These are phyloP conservation scores for Bassia scoparia DNA, from an alignment of 148 eudicot species.

Conservation along the genomic window DNA sequence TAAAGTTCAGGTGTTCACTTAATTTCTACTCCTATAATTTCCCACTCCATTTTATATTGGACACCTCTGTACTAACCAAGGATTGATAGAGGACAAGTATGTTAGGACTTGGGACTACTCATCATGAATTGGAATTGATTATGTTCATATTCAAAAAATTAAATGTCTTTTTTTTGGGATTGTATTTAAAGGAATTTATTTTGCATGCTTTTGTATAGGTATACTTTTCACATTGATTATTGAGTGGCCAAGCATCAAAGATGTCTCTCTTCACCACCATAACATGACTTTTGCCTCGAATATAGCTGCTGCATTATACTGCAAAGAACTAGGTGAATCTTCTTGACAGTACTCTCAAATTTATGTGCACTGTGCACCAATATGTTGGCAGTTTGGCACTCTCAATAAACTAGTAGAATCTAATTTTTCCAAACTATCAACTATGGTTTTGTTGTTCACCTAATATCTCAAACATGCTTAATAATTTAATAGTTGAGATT, in stretches of 20 bases:
- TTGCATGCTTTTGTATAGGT: conserved; percentile 4
- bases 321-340: not conserved
- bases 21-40: not conserved
- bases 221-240: not conserved
- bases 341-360: not conserved
- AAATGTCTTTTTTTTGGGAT: not conserved
- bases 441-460: not conserved
- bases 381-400: not conserved
- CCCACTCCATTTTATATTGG: too few relatives aligned
- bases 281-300: not conserved
- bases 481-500: not conserved
- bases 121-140: not conserved
- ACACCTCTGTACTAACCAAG: too few relatives aligned
- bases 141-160: not conserved
- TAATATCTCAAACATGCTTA: not conserved
- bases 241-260: conserved; percentile 4
- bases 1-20: too few relatives aligned
- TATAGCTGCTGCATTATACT: not conserved
- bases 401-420: not conserved
- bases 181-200: not conserved
- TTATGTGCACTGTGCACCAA: not conserved
- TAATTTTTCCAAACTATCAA: not conserved
- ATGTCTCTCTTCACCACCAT: not conserved
- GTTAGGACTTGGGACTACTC: not conserved
- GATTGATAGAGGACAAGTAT: not conserved